A percentile compares a stretch with the other conserved stretches of the same genome.
Evolutionary conservation across 805 yeast species (phyloP).

Genomic region (Candida boidinii): DNA sequence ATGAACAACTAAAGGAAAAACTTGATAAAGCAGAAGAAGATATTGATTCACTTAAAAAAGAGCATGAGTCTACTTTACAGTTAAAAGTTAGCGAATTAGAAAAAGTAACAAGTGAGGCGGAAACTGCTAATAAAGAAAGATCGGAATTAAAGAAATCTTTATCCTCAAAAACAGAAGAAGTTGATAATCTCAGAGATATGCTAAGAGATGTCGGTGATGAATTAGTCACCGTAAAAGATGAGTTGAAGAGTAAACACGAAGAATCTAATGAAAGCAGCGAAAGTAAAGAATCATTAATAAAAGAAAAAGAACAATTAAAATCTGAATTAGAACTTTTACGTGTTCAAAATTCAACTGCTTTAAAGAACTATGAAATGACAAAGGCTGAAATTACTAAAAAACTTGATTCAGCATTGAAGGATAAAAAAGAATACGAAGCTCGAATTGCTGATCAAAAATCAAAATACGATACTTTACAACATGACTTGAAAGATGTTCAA

Average conservation of each 20-base stretch:
- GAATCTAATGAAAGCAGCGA: constrained; percentile 3
- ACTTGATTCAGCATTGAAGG: constrained; percentile 9
- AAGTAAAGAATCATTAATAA: not conserved
- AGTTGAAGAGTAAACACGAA: constrained; percentile 32
- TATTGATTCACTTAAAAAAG: constrained; percentile 3
- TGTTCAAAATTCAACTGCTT: constrained; percentile 27
- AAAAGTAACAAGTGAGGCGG: constrained; percentile 3
- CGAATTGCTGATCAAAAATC: constrained; percentile 8
- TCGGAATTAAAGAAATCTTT: constrained; percentile 21
- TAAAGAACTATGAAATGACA: constrained; percentile 25
- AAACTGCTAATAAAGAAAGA: constrained; percentile 5
- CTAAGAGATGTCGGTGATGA: constrained; percentile 71
- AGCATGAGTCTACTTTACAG: constrained; percentile 1
- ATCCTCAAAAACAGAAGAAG: constrained; percentile 46
- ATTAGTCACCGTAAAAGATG: constrained; percentile 60
- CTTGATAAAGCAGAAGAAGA: constrained; percentile 7
- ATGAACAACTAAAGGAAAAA: constrained; percentile 10
- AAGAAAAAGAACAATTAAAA: constrained; percentile 5
- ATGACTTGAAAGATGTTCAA: constrained; percentile 12
- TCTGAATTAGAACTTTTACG: constrained; percentile 22
- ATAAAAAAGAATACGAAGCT: constrained; percentile 4
- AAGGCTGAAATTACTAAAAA: constrained; percentile 18
- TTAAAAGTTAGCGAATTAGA: not conserved
- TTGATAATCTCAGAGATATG: constrained; percentile 69
- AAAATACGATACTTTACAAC: constrained; percentile 9